Evolutionary conservation across 495 filamentous ascomycete genomes (phyloP), one percentile per base, ranked within the genome.

Genomic region (Friedmanniomyces endolithicus): DNA sequence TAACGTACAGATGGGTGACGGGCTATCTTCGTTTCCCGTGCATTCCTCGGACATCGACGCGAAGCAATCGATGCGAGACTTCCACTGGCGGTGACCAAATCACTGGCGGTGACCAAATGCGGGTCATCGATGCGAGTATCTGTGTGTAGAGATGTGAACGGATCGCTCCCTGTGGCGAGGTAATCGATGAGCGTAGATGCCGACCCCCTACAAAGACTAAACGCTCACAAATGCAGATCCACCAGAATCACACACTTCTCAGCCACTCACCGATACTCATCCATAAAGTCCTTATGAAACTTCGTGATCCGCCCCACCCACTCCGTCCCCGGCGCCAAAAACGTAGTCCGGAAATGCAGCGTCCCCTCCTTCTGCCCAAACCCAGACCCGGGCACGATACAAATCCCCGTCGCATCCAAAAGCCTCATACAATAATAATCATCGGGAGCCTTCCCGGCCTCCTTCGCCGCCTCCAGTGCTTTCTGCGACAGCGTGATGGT

Each of bases 321-420:
- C 65, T 95, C 89, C 7, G 88, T 95, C 2, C 92, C 92, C 0
- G 94, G 92, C 4, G 92, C 88, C 53, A 97, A 74, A 76, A 98
- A 98, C 6, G 94, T 98, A 1, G 92, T 98, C 60, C 92, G 77
- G 76, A 98, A 94, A 77, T 98, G 92, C 64, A 92, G 72, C 19
- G 83, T 89, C 64, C 86, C 84, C 62, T 92, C 84, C 72, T 83
- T 89, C 75, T 98, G 92, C 7, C 92, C 90, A 64, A 98, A 98
- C 4, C 94, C 92, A 34, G 78, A 81, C 7, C 92, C 92, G 0
- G 94, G 86, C 0, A 97, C 88, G 31, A 95, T 82, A 59, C 92
- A 98, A n/a, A 98, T 83, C 51, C 92, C 92, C 0, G 92, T 97
- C 14, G 88, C 86, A 65, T 98, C 90, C 47, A 98, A 83, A 51